A percentile compares a stretch with the other conserved stretches of the same genome.
Evolutionary conservation across 2,329 filamentous ascomycete species (phyloP).

Genomic region (Colletotrichum orbiculare): DNA sequence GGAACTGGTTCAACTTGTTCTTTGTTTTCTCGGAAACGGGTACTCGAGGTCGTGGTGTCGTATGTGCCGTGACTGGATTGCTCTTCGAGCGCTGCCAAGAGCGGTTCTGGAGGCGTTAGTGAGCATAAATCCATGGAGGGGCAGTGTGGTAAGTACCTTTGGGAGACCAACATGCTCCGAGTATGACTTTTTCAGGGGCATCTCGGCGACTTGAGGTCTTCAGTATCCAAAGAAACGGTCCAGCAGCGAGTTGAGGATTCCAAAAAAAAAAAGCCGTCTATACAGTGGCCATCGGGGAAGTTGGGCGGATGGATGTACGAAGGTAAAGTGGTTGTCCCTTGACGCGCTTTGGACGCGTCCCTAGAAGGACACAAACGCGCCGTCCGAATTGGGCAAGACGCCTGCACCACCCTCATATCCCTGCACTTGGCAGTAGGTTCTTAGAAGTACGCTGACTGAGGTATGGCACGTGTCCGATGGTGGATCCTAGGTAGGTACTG

Average conservation of each 20-base stretch:
- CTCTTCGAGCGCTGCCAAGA: slow-evolving; percentile 67
- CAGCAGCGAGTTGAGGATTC: slow-evolving; percentile 34
- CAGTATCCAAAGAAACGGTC: slow-evolving; percentile 43
- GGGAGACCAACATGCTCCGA: slow-evolving; percentile 45
- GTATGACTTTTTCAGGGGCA: slow-evolving; percentile 55
- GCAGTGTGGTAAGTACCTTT: slow-evolving; percentile 44
- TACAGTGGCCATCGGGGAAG: slow-evolving; percentile 28
- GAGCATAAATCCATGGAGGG: slow-evolving; percentile 28
- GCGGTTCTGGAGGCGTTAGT: slow-evolving; percentile 46
- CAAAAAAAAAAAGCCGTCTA: not conserved
- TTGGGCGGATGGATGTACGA: slow-evolving; percentile 14
- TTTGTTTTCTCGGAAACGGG: slow-evolving; percentile 69
- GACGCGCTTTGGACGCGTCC: slow-evolving; percentile 30
- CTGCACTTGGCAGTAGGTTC: no score
- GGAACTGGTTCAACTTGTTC: slow-evolving; percentile 68
- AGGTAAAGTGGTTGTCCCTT: slow-evolving; percentile 33
- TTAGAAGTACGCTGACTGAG: no score
- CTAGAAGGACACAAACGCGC: slow-evolving; percentile 19
- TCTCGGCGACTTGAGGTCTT: slow-evolving; percentile 39
- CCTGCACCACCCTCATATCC: no score
- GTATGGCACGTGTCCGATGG: no score
- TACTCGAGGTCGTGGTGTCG: slow-evolving; percentile 52
- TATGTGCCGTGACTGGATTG: slow-evolving; percentile 54
- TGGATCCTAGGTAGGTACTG: no score
- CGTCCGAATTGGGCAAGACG: no score